Base-by-base conservation (phyloP, 2,329 filamentous ascomycete genomes). In the Coniochaeta pulveracea region DNA sequence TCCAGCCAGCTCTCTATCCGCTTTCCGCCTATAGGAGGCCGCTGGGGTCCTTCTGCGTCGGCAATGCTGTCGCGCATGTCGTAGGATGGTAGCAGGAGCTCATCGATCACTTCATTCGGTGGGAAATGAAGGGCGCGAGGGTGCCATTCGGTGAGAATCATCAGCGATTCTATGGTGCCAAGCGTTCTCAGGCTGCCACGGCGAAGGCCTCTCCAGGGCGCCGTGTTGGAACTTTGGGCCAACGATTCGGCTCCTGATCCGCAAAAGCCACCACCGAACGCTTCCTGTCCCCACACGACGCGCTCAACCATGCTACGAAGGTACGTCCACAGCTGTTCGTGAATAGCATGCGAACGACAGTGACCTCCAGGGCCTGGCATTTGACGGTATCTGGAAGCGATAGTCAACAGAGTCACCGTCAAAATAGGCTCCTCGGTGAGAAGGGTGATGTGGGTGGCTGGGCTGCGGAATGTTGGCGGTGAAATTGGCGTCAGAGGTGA, bases 91-190 rank as follows among this genome's bases (percentile, higher is more conserved):
- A 80, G 63, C 52, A 80, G 70, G 5, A 81, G 59, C 52, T 84
- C 80, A 31, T 80, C 75, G 2, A 75, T 77, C 2, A 75, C 71
- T 42, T 91, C 82, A 12, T 84, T 79, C 1, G 84, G 80, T 3
- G 91, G 91, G 48, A 96, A 98, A 54, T 96, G 89, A 39, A 98
- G 67, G 11, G 88, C 88, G 5, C 89, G 76, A 4, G 91, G 91
- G 54, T 96, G 89, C 89, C 91, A 98, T 50, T 98, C 91, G 1
- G 89, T 96, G 27, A 98, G 64, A 17, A 98, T 80, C 66, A 98
- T 77, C 19, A 98, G 61, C 21, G 86, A 93, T 58, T 98, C 91
- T 17, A 98, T 85, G 1, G 89, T 95, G 11, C 91, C 91, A 4
- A 98, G 63, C 0, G 89, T 94, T 34, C 91, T 73, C 34, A 96